These are phyloP conservation scores for Thinopyrum elongatum DNA, from an alignment of 176 grass and related monocot species.

Conservation along the genomic window DNA sequence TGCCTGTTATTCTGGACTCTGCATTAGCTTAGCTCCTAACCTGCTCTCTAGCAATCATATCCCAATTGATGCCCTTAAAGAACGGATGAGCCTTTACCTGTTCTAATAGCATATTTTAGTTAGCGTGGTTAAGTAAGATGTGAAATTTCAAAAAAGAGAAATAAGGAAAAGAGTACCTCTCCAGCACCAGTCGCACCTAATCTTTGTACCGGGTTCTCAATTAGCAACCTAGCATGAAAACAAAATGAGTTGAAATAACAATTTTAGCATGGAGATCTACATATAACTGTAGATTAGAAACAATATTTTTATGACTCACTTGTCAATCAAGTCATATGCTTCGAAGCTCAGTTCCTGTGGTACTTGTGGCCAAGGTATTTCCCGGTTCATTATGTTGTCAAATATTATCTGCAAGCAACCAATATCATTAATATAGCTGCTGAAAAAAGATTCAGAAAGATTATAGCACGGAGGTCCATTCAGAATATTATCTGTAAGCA, in stretches of 20 bases:
- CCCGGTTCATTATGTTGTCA: conserved; percentile 98
- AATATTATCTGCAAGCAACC: conserved; percentile 76
- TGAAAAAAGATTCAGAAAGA: background rate
- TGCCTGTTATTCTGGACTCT: background rate
- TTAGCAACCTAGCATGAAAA: conserved; percentile 56
- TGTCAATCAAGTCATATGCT: conserved; percentile 83
- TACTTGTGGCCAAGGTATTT: conserved; percentile 93
- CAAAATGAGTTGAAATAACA: background rate
- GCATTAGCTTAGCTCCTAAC: conserved; percentile 30
- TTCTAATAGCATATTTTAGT: conserved; percentile 67
- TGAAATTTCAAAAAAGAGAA: background rate
- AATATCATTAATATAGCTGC: background rate
- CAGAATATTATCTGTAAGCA: background rate
- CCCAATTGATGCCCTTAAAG: conserved; percentile 88
- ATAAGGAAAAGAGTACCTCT: conserved; percentile 62
- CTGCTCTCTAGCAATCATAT: conserved; percentile 89
- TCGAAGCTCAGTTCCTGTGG: conserved; percentile 78
- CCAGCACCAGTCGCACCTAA: conserved; percentile 86
- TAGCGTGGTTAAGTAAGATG: conserved; percentile 17
- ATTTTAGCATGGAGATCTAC: background rate
- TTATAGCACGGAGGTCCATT: background rate
- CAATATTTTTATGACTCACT: conserved; percentile 54
- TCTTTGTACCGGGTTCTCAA: conserved; percentile 81
- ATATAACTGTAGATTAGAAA: background rate
- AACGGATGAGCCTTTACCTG: conserved; percentile 99